Percentiles rank a stretch among this genome's conserved stretches.
These are phyloP conservation scores for Aspergillus incahuasiensis DNA, from an alignment of 495 filamentous ascomycete genomes.

Conservation along the genomic window DNA sequence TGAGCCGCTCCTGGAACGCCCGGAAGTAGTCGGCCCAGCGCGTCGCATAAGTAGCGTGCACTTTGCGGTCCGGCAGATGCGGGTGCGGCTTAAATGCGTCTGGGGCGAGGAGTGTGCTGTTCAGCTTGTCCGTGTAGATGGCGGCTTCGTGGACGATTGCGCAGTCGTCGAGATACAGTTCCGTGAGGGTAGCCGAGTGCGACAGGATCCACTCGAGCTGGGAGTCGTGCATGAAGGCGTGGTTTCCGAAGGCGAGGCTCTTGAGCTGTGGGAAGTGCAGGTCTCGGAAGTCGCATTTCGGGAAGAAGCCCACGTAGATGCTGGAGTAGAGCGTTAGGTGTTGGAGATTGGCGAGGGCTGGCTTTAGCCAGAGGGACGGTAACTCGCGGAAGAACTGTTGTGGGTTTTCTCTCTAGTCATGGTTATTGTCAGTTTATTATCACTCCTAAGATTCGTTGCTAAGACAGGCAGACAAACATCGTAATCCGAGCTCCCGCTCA, in stretches of 20 bases:
- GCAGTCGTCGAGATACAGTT: conserved; percentile 25
- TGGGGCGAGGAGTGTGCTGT: background rate
- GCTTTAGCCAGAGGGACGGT: conserved; percentile 23
- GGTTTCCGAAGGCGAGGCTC: conserved; percentile 20
- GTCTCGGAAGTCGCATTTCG: conserved; percentile 12
- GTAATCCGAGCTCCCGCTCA: conserved; percentile 9
- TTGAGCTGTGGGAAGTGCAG: conserved; percentile 24
- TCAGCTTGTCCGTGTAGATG: background rate
- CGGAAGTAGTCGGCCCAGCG: conserved; percentile 24
- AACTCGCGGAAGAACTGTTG: background rate
- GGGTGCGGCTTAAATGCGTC: background rate
- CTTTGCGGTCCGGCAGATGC: background rate
- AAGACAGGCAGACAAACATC: conserved; percentile 13
- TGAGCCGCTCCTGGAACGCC: conserved; percentile 11
- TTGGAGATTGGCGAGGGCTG: conserved; percentile 15
- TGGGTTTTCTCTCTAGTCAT: background rate
- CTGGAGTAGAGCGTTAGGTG: conserved; percentile 24
- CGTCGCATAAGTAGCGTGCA: conserved; percentile 8
- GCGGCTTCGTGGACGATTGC: conserved; percentile 13
- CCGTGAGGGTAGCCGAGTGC: conserved; percentile 15
- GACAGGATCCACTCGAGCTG: conserved; percentile 27
- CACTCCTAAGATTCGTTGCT: too few relatives aligned
- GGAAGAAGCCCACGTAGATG: conserved; percentile 22
- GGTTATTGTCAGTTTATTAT: too few relatives aligned
- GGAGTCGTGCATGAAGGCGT: conserved; percentile 22